Evolutionary conservation across 495 filamentous ascomycete genomes (phyloP).

Genomic region (Emericellopsis terricola): DNA sequence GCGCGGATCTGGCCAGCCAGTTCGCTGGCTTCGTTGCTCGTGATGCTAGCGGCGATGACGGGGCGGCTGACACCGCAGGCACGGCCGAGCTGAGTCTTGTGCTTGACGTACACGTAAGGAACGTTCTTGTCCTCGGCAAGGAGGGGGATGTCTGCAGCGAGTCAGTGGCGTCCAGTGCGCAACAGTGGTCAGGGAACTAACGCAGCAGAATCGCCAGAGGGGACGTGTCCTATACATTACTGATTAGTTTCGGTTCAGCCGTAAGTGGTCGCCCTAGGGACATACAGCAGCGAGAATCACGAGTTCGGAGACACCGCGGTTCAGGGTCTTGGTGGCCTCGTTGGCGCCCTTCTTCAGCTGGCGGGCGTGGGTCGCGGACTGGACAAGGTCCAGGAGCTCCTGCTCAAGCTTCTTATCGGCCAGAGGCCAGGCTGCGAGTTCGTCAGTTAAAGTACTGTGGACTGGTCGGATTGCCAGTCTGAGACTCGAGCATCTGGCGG

Average conservation of each 20-base stretch:
- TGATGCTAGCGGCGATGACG: constrained; percentile 77
- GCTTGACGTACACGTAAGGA: constrained; percentile 42
- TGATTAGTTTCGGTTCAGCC: too few relatives aligned
- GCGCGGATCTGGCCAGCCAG: constrained; percentile 66
- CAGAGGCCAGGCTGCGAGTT: constrained; percentile 60
- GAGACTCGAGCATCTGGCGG: too few relatives aligned
- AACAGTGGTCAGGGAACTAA: too few relatives aligned
- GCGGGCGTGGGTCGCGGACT: constrained; percentile 68
- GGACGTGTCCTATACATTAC: too few relatives aligned
- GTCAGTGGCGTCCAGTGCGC: too few relatives aligned
- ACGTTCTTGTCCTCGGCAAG: constrained; percentile 70
- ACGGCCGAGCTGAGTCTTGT: constrained; percentile 54
- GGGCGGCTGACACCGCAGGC: constrained; percentile 70
- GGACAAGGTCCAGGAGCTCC: constrained; percentile 72
- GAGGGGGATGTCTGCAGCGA: constrained; percentile 80
- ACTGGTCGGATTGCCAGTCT: too few relatives aligned
- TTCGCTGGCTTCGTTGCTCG: constrained; percentile 84
- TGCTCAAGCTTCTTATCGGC: constrained; percentile 66
- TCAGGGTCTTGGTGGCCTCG: constrained; percentile 61
- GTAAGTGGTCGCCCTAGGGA: too few relatives aligned
- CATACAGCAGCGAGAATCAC: constrained; percentile 75
- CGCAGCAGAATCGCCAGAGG: constrained; percentile 83
- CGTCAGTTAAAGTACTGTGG: constrained; percentile 6
- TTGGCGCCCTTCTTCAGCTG: constrained; percentile 80
- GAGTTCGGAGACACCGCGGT: constrained; percentile 76